Conservation (phyloP, 176 grass and related monocot species). For the Dactylis glomerata region DNA sequence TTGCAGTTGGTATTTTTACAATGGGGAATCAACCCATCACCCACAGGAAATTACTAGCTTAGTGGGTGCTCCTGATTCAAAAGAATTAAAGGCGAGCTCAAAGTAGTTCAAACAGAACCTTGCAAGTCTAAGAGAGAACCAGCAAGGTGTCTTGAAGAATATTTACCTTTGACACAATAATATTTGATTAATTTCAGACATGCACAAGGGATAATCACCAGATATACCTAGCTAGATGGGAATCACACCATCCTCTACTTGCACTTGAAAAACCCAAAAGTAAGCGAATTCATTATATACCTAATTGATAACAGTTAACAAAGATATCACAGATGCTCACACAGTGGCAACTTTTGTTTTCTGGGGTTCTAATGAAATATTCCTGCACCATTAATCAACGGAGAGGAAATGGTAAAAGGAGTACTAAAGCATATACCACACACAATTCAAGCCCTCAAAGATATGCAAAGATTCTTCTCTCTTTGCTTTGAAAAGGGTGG, state of each 20-base stretch:
- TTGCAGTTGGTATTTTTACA: constrained; percentile 24
- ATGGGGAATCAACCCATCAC: constrained; percentile 21
- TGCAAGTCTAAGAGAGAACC: constrained; percentile 56
- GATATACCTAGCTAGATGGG: constrained; percentile 61
- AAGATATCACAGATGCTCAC: constrained; percentile 46
- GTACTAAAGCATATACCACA: constrained; percentile 81
- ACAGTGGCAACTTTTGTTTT: constrained; percentile 37
- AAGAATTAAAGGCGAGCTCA: constrained; percentile 50
- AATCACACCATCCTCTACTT: constrained; percentile 41
- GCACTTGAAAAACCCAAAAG: constrained; percentile 43
- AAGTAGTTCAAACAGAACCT: constrained; percentile 58
- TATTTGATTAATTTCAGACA: constrained; percentile 34
- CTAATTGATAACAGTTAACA: not conserved
- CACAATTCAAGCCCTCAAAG: constrained; percentile 79
- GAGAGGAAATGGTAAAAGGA: constrained; percentile 51
- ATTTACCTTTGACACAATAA: constrained; percentile 51
- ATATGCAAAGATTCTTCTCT: constrained; percentile 55
- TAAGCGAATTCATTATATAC: not conserved
- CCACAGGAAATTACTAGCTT: constrained; percentile 21
- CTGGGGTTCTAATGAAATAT: constrained; percentile 40
- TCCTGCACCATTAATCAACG: constrained; percentile 63
- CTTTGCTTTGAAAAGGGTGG: constrained; percentile 85
- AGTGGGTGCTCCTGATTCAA: constrained; percentile 34
- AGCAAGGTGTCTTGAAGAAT: constrained; percentile 54
- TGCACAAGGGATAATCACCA: constrained; percentile 53